Evolutionary conservation across 2,329 filamentous ascomycete species (phyloP).

Genomic region (Aspergillus sp.): DNA sequence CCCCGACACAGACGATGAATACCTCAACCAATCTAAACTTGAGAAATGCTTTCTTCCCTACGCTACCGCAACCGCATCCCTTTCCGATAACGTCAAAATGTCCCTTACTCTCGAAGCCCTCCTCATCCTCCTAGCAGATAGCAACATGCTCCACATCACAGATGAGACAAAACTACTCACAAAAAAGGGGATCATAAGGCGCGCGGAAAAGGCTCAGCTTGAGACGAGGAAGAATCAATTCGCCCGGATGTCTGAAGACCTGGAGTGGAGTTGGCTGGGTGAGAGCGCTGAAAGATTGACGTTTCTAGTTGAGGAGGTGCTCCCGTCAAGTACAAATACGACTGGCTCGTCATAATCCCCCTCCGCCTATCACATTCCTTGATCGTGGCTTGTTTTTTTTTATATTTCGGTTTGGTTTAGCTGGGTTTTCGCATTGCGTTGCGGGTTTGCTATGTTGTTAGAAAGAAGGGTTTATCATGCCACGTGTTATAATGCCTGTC

Average conservation of each 20-base stretch:
- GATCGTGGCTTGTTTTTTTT: not conserved
- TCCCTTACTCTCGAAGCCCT: slow-evolving; percentile 68
- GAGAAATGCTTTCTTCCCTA: slow-evolving; percentile 65
- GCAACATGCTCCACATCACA: slow-evolving; percentile 33
- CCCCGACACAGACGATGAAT: slow-evolving; percentile 39
- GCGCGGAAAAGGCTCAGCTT: slow-evolving; percentile 47
- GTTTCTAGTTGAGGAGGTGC: slow-evolving; percentile 36
- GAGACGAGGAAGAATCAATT: slow-evolving; percentile 47
- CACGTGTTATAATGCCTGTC: not conserved
- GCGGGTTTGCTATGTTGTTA: not conserved
- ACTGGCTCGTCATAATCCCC: not conserved
- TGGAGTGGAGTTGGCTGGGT: slow-evolving; percentile 39
- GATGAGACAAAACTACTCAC: slow-evolving; percentile 46
- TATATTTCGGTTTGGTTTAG: not conserved
- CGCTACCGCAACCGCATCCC: slow-evolving; percentile 60
- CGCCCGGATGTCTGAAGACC: slow-evolving; percentile 30
- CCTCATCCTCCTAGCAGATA: slow-evolving; percentile 53
- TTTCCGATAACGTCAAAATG: slow-evolving; percentile 71
- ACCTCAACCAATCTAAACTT: slow-evolving; percentile 52
- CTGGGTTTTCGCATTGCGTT: not conserved
- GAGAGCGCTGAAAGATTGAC: slow-evolving; percentile 44
- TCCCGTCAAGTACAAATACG: slow-evolving; percentile 14
- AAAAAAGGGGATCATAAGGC: slow-evolving; percentile 53
- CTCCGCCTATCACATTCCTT: not conserved
- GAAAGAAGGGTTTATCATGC: not conserved